A percentile compares a stretch with the other conserved stretches of the same genome.
Evolutionary conservation across 1,139 yeast species (phyloP).

Genomic region (Debaryomyces subglobosus): DNA sequence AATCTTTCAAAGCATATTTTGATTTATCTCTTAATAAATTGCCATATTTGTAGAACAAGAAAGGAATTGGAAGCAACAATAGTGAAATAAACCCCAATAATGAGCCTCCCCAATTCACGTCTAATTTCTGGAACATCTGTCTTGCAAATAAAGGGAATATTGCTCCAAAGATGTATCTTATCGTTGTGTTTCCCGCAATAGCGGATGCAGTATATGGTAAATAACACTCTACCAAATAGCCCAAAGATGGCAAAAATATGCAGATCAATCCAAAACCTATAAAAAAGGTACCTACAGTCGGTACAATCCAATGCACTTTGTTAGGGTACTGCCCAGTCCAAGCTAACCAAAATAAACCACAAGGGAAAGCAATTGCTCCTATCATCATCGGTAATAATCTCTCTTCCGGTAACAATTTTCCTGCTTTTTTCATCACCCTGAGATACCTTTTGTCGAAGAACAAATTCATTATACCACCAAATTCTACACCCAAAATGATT

Average conservation of each 20-base stretch:
- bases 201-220: constrained; percentile 72
- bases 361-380: constrained; percentile 64
- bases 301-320: constrained; percentile 71
- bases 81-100: constrained; percentile 70
- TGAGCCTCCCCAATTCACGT: constrained; percentile 82
- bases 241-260: constrained; percentile 69
- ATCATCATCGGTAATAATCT: constrained; percentile 67
- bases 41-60: constrained; percentile 70
- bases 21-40: constrained; percentile 52
- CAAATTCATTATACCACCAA: background rate
- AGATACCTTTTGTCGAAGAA: background rate
- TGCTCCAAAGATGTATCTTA: constrained; percentile 64
- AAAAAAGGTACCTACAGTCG: constrained; percentile 64
- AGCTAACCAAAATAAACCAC: constrained; percentile 73
- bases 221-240: constrained; percentile 73
- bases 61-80: constrained; percentile 70
- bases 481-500: background rate
- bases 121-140: constrained; percentile 73
- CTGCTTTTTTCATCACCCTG: background rate
- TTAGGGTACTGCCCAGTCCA: constrained; percentile 74
- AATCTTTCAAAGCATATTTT: background rate
- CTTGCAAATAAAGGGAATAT: constrained; percentile 54
- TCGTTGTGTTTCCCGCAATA: constrained; percentile 83
- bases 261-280: constrained; percentile 70
- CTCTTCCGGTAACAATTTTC: constrained; percentile 63